These are phyloP conservation scores for Lignosus rhinocerotis DNA, from an alignment of 1,284 basidiomycete species.

Conservation along the genomic window DNA sequence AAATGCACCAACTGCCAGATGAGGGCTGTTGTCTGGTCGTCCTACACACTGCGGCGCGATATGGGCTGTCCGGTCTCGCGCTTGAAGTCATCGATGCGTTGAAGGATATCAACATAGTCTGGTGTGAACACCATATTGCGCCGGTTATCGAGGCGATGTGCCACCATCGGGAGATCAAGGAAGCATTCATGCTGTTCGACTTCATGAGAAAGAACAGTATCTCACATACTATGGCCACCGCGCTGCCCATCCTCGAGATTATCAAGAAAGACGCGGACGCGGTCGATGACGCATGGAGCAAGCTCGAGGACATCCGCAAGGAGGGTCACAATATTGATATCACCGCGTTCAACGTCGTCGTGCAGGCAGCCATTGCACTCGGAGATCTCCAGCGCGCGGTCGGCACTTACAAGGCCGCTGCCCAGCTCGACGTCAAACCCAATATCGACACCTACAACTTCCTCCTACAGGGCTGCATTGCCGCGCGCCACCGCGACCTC, in stretches of 20 bases:
- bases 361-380: constrained; percentile 62
- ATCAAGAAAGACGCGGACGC: constrained; percentile 51
- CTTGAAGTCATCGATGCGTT: constrained; percentile 61
- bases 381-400: constrained; percentile 77
- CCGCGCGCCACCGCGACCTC: constrained; percentile 53
- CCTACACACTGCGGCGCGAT: constrained; percentile 71
- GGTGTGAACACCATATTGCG: constrained; percentile 71
- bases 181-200: constrained; percentile 56
- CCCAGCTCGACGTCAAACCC: constrained; percentile 56
- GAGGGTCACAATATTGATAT: constrained; percentile 56
- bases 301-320: constrained; percentile 61
- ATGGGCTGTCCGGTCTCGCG: constrained; percentile 70
- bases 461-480: constrained; percentile 66
- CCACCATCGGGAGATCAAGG: constrained; percentile 49
- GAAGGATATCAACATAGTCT: constrained; percentile 44
- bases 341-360: constrained; percentile 62
- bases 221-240: constrained; percentile 46
- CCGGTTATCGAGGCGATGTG: constrained; percentile 68
- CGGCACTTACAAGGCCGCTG: constrained; percentile 69
- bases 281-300: constrained; percentile 66
- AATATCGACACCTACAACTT: constrained; percentile 70
- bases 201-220: constrained; percentile 56
- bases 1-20: constrained; percentile 58
- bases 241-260: constrained; percentile 50
- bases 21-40: constrained; percentile 74